phyloP scores from a whole-genome alignment of 768 basidiomycete genomes.

The Exsudoporus frostii region DNA sequence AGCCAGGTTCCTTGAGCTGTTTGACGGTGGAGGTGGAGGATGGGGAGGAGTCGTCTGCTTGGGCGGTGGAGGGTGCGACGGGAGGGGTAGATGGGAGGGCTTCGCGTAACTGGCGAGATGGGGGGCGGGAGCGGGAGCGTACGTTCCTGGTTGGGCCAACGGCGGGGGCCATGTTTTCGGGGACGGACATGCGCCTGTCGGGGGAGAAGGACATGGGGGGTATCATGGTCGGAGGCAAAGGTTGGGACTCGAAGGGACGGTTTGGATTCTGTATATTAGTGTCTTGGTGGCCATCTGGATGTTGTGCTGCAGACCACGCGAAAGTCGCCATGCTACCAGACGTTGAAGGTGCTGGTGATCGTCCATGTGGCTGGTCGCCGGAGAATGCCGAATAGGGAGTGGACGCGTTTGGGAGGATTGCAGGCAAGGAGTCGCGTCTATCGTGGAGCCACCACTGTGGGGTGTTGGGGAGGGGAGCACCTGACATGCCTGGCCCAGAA shows the following conservation, averaged over 20 bases:
- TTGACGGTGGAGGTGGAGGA: conserved; percentile 35
- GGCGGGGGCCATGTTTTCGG: conserved; percentile 49
- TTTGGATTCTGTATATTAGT: conserved; percentile 39
- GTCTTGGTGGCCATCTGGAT: conserved; percentile 45
- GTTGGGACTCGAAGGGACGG: conserved; percentile 49
- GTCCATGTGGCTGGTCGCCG: conserved; percentile 62
- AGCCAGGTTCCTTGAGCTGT: conserved; percentile 43
- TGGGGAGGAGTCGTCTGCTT: conserved; percentile 41
- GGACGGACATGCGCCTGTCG: conserved; percentile 78
- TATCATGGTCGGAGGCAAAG: conserved; percentile 47
- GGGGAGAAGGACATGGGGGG: conserved; percentile 56
- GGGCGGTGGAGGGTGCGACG: conserved; percentile 34
- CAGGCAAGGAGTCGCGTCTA: conserved; percentile 71
- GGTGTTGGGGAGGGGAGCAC: conserved; percentile 16
- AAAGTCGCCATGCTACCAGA: conserved; percentile 65
- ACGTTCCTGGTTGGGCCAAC: conserved; percentile 49
- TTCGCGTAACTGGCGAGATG: conserved; percentile 56
- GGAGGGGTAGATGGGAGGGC: conserved; percentile 39
- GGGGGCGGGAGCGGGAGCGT: conserved; percentile 68
- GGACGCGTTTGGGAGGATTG: conserved; percentile 63
- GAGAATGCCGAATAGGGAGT: conserved; percentile 54
- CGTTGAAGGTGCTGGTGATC: conserved; percentile 53
- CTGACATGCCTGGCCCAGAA: conserved; percentile 27
- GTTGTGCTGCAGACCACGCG: conserved; percentile 62
- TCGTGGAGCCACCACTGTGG: conserved; percentile 61